Evolutionary conservation across 139 green algal genomes (phyloP).

Genomic region (Chlamydomonas urium): DNA sequence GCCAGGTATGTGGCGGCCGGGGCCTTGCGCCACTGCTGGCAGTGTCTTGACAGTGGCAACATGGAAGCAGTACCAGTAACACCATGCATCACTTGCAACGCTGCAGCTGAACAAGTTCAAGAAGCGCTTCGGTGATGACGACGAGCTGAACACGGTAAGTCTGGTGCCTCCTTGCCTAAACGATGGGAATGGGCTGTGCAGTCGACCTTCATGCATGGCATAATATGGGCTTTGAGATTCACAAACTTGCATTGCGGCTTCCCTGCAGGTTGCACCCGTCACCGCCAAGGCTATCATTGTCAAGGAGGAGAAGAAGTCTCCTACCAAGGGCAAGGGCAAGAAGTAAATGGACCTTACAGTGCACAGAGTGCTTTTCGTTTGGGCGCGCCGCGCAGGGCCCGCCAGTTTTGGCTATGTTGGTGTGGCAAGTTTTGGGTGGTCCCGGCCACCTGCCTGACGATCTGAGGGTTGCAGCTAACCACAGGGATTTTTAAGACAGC

Average conservation of each 20-base stretch:
- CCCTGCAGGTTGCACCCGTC: slow-evolving; percentile 11
- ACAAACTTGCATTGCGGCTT: background rate
- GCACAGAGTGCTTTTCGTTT: too few relatives aligned
- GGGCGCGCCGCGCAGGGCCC: too few relatives aligned
- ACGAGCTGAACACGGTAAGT: slow-evolving; percentile 7
- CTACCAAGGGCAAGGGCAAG: background rate
- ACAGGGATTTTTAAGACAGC: too few relatives aligned
- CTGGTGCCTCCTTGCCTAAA: background rate
- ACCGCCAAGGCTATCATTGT: slow-evolving; percentile 8
- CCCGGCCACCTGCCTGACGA: too few relatives aligned
- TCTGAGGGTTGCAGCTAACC: too few relatives aligned
- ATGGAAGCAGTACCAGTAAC: too few relatives aligned
- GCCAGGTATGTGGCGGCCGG: slow-evolving; percentile 37
- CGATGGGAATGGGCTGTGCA: background rate
- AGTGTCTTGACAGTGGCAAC: too few relatives aligned
- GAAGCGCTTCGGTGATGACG: slow-evolving; percentile 7
- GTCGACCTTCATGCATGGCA: background rate
- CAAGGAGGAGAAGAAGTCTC: slow-evolving; percentile 6
- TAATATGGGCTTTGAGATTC: background rate
- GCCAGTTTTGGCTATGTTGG: too few relatives aligned
- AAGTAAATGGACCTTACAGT: background rate
- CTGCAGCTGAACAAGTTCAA: slow-evolving; percentile 19
- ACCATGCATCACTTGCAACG: too few relatives aligned
- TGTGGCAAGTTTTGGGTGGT: too few relatives aligned
- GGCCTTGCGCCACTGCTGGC: too few relatives aligned